phyloP scores from a whole-genome alignment of 2,329 filamentous ascomycete genomes.

The Colletotrichum spinosum region DNA sequence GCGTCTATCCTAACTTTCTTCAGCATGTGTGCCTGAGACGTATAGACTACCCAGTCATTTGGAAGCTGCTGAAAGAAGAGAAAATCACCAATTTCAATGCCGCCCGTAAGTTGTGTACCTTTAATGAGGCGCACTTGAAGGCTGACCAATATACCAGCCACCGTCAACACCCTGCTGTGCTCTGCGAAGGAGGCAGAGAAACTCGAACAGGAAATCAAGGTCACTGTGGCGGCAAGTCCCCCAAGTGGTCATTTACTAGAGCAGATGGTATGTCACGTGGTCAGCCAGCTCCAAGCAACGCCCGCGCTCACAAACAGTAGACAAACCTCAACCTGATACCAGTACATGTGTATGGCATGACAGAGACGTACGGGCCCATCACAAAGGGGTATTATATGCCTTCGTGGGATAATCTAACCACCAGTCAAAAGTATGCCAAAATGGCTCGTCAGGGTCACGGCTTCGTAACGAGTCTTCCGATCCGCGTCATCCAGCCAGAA shows the following conservation, averaged over 20 bases:
- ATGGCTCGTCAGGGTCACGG: constrained; percentile 97
- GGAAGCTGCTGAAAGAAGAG: constrained; percentile 87
- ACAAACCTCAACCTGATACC: constrained; percentile 82
- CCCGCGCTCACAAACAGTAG: constrained; percentile 39
- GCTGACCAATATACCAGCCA: constrained; percentile 49
- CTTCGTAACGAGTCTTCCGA: constrained; percentile 84
- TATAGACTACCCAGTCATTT: constrained; percentile 94
- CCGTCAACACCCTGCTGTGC: constrained; percentile 94
- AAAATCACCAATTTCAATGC: constrained; percentile 95
- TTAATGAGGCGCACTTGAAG: background rate
- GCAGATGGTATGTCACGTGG: constrained; percentile 75
- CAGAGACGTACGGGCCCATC: constrained; percentile 93
- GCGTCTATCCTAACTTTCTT: no score
- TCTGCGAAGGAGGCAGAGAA: constrained; percentile 79
- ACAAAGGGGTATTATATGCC: constrained; percentile 93
- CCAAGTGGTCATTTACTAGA: constrained; percentile 92
- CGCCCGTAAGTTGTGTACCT: constrained; percentile 66
- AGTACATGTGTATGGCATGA: constrained; percentile 91
- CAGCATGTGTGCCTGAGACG: constrained; percentile 82
- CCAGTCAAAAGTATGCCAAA: constrained; percentile 82
- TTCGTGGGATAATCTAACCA: constrained; percentile 80
- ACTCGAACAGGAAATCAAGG: constrained; percentile 74
- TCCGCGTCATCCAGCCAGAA: constrained; percentile 84
- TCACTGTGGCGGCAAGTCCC: constrained; percentile 93
- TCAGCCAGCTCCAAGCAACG: background rate